Conservation (phyloP, 306 rosid genomes). For the Vigna radiata region DNA sequence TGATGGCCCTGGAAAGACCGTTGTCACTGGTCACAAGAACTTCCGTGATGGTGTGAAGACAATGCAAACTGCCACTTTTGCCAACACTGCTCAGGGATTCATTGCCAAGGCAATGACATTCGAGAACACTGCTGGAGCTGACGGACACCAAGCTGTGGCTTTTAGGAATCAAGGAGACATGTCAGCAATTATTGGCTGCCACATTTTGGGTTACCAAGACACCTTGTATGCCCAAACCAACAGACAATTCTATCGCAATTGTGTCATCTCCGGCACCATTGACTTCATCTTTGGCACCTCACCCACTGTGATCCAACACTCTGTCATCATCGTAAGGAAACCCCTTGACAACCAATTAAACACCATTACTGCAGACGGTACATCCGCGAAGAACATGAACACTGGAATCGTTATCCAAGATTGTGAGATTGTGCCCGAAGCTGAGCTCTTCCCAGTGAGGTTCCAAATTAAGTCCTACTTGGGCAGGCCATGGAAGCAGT, state of each 20-base stretch:
- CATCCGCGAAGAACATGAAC: not conserved
- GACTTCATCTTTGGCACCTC: constrained; percentile 78
- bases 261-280: constrained; percentile 70
- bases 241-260: constrained; percentile 76
- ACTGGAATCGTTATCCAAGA: constrained; percentile 65
- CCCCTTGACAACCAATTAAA: constrained; percentile 54
- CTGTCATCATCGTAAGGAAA: constrained; percentile 55
- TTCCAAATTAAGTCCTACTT: constrained; percentile 51
- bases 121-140: constrained; percentile 72
- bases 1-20: constrained; percentile 68
- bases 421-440: constrained; percentile 61
- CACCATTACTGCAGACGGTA: constrained; percentile 65
- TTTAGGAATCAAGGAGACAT: constrained; percentile 58
- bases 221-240: constrained; percentile 60
- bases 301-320: constrained; percentile 59
- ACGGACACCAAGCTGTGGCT: constrained; percentile 76
- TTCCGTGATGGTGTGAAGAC: constrained; percentile 16
- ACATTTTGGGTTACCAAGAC: constrained; percentile 69
- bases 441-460: constrained; percentile 41
- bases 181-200: constrained; percentile 59
- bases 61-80: too few species aligned
- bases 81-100: constrained; percentile 52
- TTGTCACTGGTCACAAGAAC: constrained; percentile 62
- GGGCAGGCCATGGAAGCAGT: constrained; percentile 76
- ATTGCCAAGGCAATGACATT: constrained; percentile 62